Evolutionary conservation across 495 filamentous ascomycete species (phyloP).

Genomic region (Aspergillus leporis): DNA sequence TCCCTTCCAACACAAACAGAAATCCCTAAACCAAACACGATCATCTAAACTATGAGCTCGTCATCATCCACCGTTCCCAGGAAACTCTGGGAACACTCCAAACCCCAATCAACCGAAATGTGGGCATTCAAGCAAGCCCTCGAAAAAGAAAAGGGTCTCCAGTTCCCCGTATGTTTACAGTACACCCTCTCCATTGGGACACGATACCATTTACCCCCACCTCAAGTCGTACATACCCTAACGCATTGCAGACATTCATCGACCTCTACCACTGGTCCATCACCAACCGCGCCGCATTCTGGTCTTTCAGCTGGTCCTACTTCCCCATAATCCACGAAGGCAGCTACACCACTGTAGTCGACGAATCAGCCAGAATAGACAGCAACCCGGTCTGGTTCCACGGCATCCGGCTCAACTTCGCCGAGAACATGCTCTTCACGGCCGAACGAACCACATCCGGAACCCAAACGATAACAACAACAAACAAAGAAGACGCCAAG

Average conservation of each 20-base stretch:
- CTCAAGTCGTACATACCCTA: not conserved
- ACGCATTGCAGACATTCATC: slow-evolving; percentile 42
- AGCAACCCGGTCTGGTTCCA: slow-evolving; percentile 39
- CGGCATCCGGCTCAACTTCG: slow-evolving; percentile 73
- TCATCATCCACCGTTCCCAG: slow-evolving; percentile 24
- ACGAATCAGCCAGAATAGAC: slow-evolving; percentile 67
- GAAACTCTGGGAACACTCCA: slow-evolving; percentile 62
- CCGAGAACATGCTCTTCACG: slow-evolving; percentile 69
- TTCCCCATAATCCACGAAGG: slow-evolving; percentile 63
- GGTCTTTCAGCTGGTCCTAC: slow-evolving; percentile 60
- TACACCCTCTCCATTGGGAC: too few relatives aligned
- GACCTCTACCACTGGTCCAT: slow-evolving; percentile 67
- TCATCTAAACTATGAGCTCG: slow-evolving; percentile 1
- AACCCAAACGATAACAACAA: slow-evolving; percentile 36
- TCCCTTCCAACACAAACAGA: not conserved
- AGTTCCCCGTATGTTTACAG: slow-evolving; percentile 14
- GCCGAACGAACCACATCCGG: slow-evolving; percentile 28
- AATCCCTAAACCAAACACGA: slow-evolving; percentile 7
- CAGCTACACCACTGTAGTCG: slow-evolving; percentile 58
- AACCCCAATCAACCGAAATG: slow-evolving; percentile 63
- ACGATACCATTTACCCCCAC: too few relatives aligned
- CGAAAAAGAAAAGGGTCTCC: slow-evolving; percentile 22
- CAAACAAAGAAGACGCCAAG: slow-evolving; percentile 67
- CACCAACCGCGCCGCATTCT: slow-evolving; percentile 63
- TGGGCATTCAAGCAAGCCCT: slow-evolving; percentile 50